Conservation (phyloP, 768 basidiomycete genomes). For the Boletus sp. region DNA sequence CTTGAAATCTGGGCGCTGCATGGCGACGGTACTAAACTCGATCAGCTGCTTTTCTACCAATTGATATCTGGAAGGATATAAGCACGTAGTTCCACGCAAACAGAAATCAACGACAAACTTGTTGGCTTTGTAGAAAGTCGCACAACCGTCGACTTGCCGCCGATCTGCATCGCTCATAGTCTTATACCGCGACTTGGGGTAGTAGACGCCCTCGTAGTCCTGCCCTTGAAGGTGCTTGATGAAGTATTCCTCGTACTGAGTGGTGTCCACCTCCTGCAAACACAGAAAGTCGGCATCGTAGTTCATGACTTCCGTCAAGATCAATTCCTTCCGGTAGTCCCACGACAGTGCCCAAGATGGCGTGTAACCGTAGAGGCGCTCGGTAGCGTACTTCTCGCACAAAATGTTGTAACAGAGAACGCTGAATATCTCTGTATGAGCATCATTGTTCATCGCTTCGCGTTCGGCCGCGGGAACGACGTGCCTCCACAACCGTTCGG, state of each 20-base stretch:
- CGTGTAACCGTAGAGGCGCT: slow-evolving; percentile 90
- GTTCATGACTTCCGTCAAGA: slow-evolving; percentile 78
- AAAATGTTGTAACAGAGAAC: slow-evolving; percentile 93
- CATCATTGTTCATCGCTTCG: slow-evolving; percentile 57
- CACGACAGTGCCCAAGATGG: slow-evolving; percentile 96
- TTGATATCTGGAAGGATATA: slow-evolving; percentile 58
- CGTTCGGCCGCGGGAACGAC: slow-evolving; percentile 57
- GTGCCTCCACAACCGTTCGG: slow-evolving; percentile 73
- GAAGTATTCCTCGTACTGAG: slow-evolving; percentile 92
- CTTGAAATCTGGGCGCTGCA: slow-evolving; percentile 91
- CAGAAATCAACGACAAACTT: slow-evolving; percentile 54
- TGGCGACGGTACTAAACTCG: slow-evolving; percentile 90
- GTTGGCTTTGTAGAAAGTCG: slow-evolving; percentile 87
- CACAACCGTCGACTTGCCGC: slow-evolving; percentile 91
- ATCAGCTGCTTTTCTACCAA: slow-evolving; percentile 91
- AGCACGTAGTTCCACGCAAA: background rate
- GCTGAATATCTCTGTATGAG: slow-evolving; percentile 70
- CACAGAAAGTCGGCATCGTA: slow-evolving; percentile 89
- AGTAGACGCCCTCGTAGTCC: slow-evolving; percentile 89
- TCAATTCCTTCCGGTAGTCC: slow-evolving; percentile 88
- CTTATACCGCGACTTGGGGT: slow-evolving; percentile 89
- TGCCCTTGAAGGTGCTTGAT: slow-evolving; percentile 62
- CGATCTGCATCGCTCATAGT: slow-evolving; percentile 88
- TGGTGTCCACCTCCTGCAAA: slow-evolving; percentile 91
- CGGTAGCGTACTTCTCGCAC: slow-evolving; percentile 86